Conservation (phyloP, 306 rosid genomes). For the Trifolium fragiferum region DNA sequence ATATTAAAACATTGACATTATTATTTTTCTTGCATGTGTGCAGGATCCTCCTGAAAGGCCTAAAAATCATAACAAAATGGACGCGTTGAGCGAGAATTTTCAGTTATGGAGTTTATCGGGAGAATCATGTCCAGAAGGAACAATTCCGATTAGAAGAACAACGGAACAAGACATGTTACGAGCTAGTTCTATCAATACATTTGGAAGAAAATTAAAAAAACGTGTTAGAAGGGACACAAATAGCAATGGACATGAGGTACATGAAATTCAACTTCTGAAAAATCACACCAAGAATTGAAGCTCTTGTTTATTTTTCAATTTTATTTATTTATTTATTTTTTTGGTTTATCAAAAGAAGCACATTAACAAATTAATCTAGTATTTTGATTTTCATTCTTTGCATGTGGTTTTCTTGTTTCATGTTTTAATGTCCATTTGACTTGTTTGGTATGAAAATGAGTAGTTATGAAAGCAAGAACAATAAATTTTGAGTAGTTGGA, state of each 20-base stretch:
- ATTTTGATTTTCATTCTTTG: background rate
- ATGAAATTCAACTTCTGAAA: conserved; percentile 19
- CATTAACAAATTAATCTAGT: background rate
- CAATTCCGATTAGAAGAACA: conserved; percentile 94
- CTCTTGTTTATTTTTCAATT: background rate
- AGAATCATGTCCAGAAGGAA: conserved; percentile 81
- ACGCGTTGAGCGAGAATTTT: conserved; percentile 48
- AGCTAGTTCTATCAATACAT: conserved; percentile 73
- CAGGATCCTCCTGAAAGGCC: conserved; percentile 95
- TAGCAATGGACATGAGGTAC: conserved; percentile 97
- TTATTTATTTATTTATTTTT: background rate
- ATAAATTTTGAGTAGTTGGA: conserved; percentile 25
- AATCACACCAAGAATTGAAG: background rate
- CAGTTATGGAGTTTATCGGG: conserved; percentile 82
- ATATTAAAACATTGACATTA: background rate
- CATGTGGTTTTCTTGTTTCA: background rate
- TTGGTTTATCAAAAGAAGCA: background rate
- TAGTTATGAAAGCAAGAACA: conserved; percentile 10
- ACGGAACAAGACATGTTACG: conserved; percentile 76
- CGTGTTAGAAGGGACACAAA: conserved; percentile 82
- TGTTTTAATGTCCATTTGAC: conserved; percentile 4
- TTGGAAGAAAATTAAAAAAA: conserved; percentile 73
- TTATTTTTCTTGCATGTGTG: conserved; percentile 33
- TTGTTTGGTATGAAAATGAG: conserved; percentile 26
- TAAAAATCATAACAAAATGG: conserved; percentile 43